Conservation (phyloP, 73 alveolate species). For the Paramecium tetraurelia region DNA sequence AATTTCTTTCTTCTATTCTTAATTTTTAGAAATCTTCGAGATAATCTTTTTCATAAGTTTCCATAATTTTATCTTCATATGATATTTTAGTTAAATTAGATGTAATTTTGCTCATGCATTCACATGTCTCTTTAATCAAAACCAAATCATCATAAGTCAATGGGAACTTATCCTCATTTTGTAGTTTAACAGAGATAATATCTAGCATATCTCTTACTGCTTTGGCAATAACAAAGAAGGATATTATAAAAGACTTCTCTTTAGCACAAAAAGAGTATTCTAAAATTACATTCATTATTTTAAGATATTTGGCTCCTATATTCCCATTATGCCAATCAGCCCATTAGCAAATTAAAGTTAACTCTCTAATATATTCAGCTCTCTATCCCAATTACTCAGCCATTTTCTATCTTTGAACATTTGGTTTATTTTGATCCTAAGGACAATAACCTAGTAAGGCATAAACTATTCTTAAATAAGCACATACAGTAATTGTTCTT, state of each 20-base stretch:
- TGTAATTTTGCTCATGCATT: slow-evolving; percentile 29
- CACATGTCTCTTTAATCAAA: slow-evolving; percentile 54
- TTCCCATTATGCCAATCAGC: slow-evolving; percentile 84
- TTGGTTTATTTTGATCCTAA: background rate
- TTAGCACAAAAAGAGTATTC: slow-evolving; percentile 13
- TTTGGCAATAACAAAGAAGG: slow-evolving; percentile 55
- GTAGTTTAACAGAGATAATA: slow-evolving; percentile 29
- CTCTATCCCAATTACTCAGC: slow-evolving; percentile 64
- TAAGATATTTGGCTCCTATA: slow-evolving; percentile 82
- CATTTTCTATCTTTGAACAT: background rate
- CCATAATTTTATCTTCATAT: slow-evolving; percentile 24
- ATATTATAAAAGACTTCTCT: slow-evolving; percentile 42
- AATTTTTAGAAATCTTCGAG: background rate
- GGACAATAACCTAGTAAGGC: slow-evolving; percentile 78
- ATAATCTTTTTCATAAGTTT: background rate
- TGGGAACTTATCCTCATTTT: slow-evolving; percentile 61
- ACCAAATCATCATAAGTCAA: slow-evolving; percentile 55
- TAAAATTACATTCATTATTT: slow-evolving; percentile 66
- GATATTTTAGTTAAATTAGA: slow-evolving; percentile 6
- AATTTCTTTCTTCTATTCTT: background rate
- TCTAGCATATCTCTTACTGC: slow-evolving; percentile 59
- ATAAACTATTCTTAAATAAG: slow-evolving; percentile 70
- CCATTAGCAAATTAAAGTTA: slow-evolving; percentile 80
- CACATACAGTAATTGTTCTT: slow-evolving; percentile 64
- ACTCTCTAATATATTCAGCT: slow-evolving; percentile 60